Evolutionary conservation across 129 eudicot genomes (phyloP).

Genomic region (Flaveria ramosissima): DNA sequence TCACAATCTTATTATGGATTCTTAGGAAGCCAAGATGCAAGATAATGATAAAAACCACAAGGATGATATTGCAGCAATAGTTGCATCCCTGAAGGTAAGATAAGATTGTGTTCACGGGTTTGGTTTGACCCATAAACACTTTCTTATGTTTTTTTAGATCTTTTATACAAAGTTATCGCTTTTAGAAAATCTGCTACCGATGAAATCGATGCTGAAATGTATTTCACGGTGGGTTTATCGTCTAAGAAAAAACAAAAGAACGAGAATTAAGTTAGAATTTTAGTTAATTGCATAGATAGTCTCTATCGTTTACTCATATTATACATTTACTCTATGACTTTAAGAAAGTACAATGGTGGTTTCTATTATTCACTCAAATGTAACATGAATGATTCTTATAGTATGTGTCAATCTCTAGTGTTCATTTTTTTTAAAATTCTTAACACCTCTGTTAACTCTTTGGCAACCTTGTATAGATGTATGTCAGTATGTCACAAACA

Average conservation of each 20-base stretch:
- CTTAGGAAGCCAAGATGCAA: slow-evolving; percentile 56
- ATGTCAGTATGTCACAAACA: no score
- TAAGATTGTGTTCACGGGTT: not conserved
- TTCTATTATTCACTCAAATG: no score
- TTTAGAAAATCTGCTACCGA: slow-evolving; percentile 45
- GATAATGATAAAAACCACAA: slow-evolving; percentile 35
- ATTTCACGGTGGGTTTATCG: slow-evolving; percentile 54
- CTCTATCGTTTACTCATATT: no score
- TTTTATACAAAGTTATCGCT: not conserved
- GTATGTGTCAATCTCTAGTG: no score
- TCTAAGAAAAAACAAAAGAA: slow-evolving; percentile 42
- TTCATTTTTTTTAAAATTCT: no score
- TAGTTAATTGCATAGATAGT: no score
- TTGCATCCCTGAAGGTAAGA: slow-evolving; percentile 81
- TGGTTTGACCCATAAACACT: not conserved
- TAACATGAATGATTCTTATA: no score
- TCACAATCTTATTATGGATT: not conserved
- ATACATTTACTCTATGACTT: no score
- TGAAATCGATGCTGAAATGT: slow-evolving; percentile 55
- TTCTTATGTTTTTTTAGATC: not conserved
- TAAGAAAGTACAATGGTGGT: no score
- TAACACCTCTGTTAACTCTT: no score
- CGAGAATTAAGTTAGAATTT: slow-evolving; percentile 13
- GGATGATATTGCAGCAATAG: slow-evolving; percentile 54
- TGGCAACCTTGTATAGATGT: no score